Evolutionary conservation across 495 filamentous ascomycete genomes (phyloP).

Genomic region (Entonaema liquescens): DNA sequence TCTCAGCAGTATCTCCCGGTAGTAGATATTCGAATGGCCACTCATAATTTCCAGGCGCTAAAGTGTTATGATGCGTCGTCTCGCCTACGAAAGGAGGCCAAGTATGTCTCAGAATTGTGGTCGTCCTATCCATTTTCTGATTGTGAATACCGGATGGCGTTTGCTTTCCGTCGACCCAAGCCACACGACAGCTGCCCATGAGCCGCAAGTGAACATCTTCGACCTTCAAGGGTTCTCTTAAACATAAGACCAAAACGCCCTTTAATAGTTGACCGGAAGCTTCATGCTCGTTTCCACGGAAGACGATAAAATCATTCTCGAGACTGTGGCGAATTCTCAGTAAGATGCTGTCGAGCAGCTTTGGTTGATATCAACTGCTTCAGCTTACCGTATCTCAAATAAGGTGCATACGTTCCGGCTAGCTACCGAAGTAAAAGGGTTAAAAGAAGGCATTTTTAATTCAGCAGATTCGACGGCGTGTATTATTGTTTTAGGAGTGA

Average conservation of each 20-base stretch:
- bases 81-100: constrained; percentile 61
- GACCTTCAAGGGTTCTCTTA: constrained; percentile 72
- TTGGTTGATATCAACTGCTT: constrained; percentile 7
- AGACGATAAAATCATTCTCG: constrained; percentile 79
- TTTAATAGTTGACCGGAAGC: constrained; percentile 77
- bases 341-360: constrained; percentile 10
- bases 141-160: constrained; percentile 60
- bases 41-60: constrained; percentile 85
- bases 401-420: constrained; percentile 55
- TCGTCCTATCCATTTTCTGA: constrained; percentile 56
- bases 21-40: constrained; percentile 86
- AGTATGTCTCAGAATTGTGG: constrained; percentile 53
- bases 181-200: constrained; percentile 73
- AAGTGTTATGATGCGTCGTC: constrained; percentile 61
- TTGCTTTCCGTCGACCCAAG: constrained; percentile 62
- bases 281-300: constrained; percentile 78
- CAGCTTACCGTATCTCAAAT: constrained; percentile 64
- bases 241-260: constrained; percentile 78
- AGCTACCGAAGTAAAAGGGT: constrained; percentile 57
- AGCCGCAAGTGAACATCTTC: constrained; percentile 77
- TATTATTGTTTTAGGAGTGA: constrained; percentile 35
- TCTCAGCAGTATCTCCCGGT: constrained; percentile 81
- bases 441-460: constrained; percentile 59
- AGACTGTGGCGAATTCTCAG: constrained; percentile 60
- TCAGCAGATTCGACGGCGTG: constrained; percentile 30